phyloP scores from a whole-genome alignment of 2,329 filamentous ascomycete genomes.

The Cladosporium oxysporum region DNA sequence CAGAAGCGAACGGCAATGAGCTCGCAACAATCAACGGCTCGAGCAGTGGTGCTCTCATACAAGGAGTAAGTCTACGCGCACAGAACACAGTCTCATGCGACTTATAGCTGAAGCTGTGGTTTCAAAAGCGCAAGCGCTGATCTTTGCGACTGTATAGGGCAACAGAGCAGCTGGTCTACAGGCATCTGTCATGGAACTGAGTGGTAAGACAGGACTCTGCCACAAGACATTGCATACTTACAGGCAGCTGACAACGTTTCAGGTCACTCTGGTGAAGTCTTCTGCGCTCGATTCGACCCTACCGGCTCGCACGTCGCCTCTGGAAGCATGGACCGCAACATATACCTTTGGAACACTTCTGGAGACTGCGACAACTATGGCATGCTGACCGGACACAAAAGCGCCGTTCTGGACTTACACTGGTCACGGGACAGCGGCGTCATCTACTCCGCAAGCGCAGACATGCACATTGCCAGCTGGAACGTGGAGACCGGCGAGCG shows the following conservation, averaged over 20 bases:
- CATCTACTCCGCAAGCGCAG: slow-evolving; percentile 88
- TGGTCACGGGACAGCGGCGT: slow-evolving; percentile 95
- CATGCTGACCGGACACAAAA: slow-evolving; percentile 82
- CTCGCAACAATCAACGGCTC: slow-evolving; percentile 60
- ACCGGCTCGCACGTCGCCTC: slow-evolving; percentile 88
- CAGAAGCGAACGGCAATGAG: slow-evolving; percentile 57
- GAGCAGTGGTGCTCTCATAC: slow-evolving; percentile 63
- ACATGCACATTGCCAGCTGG: slow-evolving; percentile 92
- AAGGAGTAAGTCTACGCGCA: slow-evolving; percentile 47
- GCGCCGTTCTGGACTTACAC: slow-evolving; percentile 86
- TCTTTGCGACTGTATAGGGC: slow-evolving; percentile 53
- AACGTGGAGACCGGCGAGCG: slow-evolving; percentile 88
- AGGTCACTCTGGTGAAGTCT: slow-evolving; percentile 78
- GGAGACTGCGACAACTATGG: slow-evolving; percentile 95
- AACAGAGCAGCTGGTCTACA: slow-evolving; percentile 80
- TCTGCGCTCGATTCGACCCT: slow-evolving; percentile 85
- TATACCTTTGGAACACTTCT: slow-evolving; percentile 92
- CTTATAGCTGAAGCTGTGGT: slow-evolving; percentile 26
- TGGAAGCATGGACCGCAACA: slow-evolving; percentile 90
- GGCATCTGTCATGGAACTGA: slow-evolving; percentile 91
- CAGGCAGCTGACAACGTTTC: slow-evolving; percentile 19
- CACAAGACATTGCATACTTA: background rate
- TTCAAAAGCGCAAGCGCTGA: slow-evolving; percentile 29
- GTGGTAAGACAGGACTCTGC: slow-evolving; percentile 54
- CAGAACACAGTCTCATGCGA: background rate